These are phyloP conservation scores for Herpetospermum pedunculosum DNA, from an alignment of 306 rosid species.

Conservation along the genomic window DNA sequence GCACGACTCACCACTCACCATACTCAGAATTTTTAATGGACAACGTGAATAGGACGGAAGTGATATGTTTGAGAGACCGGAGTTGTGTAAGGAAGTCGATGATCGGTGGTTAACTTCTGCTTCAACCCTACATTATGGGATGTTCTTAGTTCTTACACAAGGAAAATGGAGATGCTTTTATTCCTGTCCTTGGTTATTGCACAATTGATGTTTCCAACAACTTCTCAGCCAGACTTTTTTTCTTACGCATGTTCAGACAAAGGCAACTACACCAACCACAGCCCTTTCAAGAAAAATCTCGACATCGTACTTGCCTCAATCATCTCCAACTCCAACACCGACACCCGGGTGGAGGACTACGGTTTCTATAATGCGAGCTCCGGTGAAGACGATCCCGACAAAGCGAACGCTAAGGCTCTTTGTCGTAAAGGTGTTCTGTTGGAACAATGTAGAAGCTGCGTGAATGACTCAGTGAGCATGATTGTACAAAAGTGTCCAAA, in stretches of 20 bases:
- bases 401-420: slow-evolving; percentile 17
- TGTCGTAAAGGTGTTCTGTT: slow-evolving; percentile 10
- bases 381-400: slow-evolving; percentile 15
- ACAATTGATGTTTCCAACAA: background rate
- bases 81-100: too few species aligned
- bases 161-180: too few species aligned
- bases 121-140: too few species aligned
- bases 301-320: background rate
- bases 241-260: background rate
- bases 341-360: background rate
- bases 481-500: background rate
- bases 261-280: background rate
- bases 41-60: too few species aligned
- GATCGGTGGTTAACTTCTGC: too few species aligned
- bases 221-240: background rate
- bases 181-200: too few species aligned
- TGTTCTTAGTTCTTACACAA: too few species aligned
- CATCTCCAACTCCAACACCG: background rate
- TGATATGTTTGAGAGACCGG: too few species aligned
- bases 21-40: too few species aligned
- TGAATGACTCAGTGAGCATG: background rate
- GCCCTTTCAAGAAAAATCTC: background rate
- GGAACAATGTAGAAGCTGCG: background rate
- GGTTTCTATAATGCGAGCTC: background rate
- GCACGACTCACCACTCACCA: too few species aligned